Conservation (phyloP, 176 grass and related monocot species). For the Oryza punctata region DNA sequence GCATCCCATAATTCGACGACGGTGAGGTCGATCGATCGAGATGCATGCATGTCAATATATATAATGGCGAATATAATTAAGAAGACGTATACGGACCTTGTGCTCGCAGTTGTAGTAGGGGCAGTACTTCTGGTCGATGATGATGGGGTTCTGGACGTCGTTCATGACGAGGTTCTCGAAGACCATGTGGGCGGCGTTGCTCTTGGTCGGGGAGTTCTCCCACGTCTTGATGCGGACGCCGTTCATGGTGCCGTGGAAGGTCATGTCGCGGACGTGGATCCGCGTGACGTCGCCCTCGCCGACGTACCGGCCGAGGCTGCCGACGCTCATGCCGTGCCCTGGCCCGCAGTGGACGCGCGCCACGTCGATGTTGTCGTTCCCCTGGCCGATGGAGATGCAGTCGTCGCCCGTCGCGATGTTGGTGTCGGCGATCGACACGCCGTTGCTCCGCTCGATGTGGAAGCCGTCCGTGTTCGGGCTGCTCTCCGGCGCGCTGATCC, state of each 20-base stretch:
- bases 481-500: conserved; percentile 40
- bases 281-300: conserved; percentile 51
- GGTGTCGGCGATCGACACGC: conserved; percentile 37
- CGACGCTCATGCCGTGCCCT: conserved; percentile 73
- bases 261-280: conserved; percentile 50
- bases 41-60: too few species aligned
- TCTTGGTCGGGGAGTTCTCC: conserved; percentile 58
- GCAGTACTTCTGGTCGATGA: conserved; percentile 82
- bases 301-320: conserved; percentile 56
- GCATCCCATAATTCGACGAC: too few species aligned
- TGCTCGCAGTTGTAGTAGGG: conserved; percentile 55
- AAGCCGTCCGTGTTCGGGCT: conserved; percentile 84
- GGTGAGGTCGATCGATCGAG: too few species aligned
- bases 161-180: conserved; percentile 65
- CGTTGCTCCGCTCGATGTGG: conserved; percentile 59
- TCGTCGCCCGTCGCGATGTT: conserved; percentile 56
- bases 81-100: background rate
- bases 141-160: conserved; percentile 61
- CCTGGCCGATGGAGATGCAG: conserved; percentile 75
- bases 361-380: conserved; percentile 42
- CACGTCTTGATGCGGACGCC: conserved; percentile 81
- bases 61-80: too few species aligned
- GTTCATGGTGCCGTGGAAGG: conserved; percentile 47
- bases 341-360: conserved; percentile 59
- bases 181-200: conserved; percentile 42